Evolutionary conservation across 139 green algal species (phyloP).

Genomic region (Chlamydomonas asymmetrica): DNA sequence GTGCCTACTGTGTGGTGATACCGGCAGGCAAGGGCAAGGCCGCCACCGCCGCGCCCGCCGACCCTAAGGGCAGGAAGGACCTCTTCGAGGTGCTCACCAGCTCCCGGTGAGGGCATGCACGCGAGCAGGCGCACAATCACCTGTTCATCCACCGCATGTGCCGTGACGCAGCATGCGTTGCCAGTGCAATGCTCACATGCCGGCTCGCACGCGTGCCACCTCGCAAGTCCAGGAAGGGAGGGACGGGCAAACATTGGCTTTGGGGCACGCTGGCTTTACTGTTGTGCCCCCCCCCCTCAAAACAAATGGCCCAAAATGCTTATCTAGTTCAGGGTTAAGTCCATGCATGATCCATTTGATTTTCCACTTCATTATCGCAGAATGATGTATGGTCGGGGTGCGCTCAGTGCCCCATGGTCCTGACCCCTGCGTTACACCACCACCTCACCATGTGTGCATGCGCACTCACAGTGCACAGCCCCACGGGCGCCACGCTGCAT

Average conservation of each 20-base stretch:
- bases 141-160: not conserved
- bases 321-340: too few species aligned
- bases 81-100: constrained; percentile 51
- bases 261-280: too few species aligned
- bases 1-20: constrained; percentile 1
- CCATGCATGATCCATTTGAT: too few species aligned
- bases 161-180: not conserved
- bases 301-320: too few species aligned
- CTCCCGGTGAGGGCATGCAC: not conserved
- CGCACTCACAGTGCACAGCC: not conserved
- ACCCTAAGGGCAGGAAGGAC: constrained; percentile 44
- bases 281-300: too few species aligned
- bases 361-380: too few species aligned
- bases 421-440: too few species aligned
- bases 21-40: constrained; percentile 35
- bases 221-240: too few species aligned
- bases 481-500: too few species aligned
- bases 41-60: constrained; percentile 4
- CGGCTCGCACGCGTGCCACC: not conserved
- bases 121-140: not conserved
- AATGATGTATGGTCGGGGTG: too few species aligned
- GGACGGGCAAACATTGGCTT: not conserved
- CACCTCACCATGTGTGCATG: not conserved
- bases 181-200: not conserved
- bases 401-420: too few species aligned